These are phyloP conservation scores for Hortiboletus flavorubellus DNA, from an alignment of 768 basidiomycete genomes.

Conservation along the genomic window DNA sequence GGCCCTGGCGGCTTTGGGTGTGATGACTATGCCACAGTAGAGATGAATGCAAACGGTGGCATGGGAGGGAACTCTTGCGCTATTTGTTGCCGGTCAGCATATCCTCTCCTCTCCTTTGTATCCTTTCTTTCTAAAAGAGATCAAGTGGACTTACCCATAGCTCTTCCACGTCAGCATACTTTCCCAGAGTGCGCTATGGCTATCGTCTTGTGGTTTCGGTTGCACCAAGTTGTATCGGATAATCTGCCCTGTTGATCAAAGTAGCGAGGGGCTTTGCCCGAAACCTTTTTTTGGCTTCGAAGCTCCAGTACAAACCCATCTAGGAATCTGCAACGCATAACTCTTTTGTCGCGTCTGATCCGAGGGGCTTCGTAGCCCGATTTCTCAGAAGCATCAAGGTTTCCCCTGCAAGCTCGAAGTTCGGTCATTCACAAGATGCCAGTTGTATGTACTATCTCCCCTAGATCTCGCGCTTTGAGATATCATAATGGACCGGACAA, in stretches of 20 bases:
- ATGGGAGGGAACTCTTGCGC: background rate
- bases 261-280: background rate
- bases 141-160: background rate
- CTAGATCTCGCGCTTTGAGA: background rate
- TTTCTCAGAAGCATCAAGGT: slow-evolving; percentile 6
- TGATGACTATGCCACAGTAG: background rate
- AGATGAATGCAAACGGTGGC: background rate
- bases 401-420: background rate
- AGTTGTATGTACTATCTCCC: background rate
- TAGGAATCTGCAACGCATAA: slow-evolving; percentile 6
- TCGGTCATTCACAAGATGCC: background rate
- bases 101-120: slow-evolving; percentile 7
- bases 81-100: slow-evolving; percentile 6
- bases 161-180: slow-evolving; percentile 1
- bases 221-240: background rate
- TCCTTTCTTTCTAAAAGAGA: slow-evolving; percentile 4
- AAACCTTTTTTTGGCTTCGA: background rate
- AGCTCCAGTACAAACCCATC: background rate
- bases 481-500: background rate
- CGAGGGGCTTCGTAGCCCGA: slow-evolving; percentile 15
- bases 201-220: background rate
- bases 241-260: slow-evolving; percentile 3
- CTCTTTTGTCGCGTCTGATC: slow-evolving; percentile 10
- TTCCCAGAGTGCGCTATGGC: background rate
- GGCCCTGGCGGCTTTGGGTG: slow-evolving; percentile 7